Percentiles rank a stretch among this genome's conserved stretches.
Conservation (phyloP, 2,329 filamentous ascomycete genomes). For the Aspergillus floridensis region DNA sequence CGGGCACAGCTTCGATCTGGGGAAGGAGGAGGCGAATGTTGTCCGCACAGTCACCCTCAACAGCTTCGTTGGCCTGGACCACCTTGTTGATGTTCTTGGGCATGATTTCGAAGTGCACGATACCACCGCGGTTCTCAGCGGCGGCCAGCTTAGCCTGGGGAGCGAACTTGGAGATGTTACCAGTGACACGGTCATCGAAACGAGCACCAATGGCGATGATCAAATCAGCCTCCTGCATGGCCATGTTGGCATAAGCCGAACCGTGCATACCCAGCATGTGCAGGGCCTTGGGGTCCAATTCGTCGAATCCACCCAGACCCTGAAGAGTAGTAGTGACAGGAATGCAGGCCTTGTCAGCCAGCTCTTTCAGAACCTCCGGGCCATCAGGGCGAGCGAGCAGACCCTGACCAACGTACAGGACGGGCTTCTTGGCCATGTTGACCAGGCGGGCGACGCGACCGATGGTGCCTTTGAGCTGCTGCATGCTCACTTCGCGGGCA, state of each 20-base stretch:
- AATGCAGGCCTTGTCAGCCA: slow-evolving; percentile 86
- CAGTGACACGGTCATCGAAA: slow-evolving; percentile 94
- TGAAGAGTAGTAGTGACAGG: slow-evolving; percentile 96
- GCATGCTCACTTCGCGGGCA: slow-evolving; percentile 68
- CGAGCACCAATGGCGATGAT: slow-evolving; percentile 91
- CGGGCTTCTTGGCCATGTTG: slow-evolving; percentile 86
- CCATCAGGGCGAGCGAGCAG: slow-evolving; percentile 78
- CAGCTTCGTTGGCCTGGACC: slow-evolving; percentile 89
- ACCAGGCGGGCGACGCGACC: slow-evolving; percentile 75
- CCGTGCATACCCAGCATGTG: slow-evolving; percentile 99
- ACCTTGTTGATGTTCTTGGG: slow-evolving; percentile 99
- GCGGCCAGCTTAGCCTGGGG: slow-evolving; percentile 83
- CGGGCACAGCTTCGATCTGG: slow-evolving; percentile 60
- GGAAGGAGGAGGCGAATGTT: slow-evolving; percentile 77
- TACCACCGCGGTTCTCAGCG: slow-evolving; percentile 81
- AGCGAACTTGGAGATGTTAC: slow-evolving; percentile 78
- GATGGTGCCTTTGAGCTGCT: slow-evolving; percentile 72
- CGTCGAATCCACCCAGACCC: slow-evolving; percentile 87
- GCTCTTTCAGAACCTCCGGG: slow-evolving; percentile 72
- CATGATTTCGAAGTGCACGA: slow-evolving; percentile 97
- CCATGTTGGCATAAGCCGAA: slow-evolving; percentile 94
- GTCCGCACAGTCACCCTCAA: slow-evolving; percentile 84
- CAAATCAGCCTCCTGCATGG: slow-evolving; percentile 94
- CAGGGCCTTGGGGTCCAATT: slow-evolving; percentile 87
- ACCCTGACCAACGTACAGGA: slow-evolving; percentile 94